Percentiles rank a stretch among this genome's conserved stretches.
Conservation (phyloP, 139 green algal genomes). For the Volvox africanus region DNA sequence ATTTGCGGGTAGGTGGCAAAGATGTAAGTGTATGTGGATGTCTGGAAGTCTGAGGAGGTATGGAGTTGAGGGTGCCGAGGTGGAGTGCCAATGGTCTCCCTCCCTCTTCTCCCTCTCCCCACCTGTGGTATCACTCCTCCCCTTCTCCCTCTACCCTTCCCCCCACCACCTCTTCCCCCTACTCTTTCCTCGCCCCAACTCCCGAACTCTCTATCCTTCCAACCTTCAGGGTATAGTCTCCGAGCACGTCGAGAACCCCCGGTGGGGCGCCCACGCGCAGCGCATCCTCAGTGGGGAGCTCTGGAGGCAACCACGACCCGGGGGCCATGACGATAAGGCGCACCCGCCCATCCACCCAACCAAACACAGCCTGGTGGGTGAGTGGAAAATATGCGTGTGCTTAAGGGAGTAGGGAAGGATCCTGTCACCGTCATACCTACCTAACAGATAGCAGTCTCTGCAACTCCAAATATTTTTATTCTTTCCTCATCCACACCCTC, state of each 20-base stretch:
- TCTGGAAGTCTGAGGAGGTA: neutral
- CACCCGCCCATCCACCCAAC: constrained; percentile 95
- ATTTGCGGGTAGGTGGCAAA: constrained; percentile 70
- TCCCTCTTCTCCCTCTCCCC: neutral
- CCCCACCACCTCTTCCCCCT: neutral
- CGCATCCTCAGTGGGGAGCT: constrained; percentile 71
- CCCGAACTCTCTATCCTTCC: too few relatives aligned
- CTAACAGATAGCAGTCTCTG: too few relatives aligned
- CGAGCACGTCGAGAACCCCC: constrained; percentile 64
- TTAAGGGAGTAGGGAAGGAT: too few relatives aligned
- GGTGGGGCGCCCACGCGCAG: constrained; percentile 76
- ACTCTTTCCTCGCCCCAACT: neutral
- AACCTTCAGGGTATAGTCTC: constrained; percentile 67
- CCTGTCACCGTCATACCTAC: too few relatives aligned
- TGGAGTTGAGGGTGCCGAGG: neutral
- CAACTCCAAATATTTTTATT: too few relatives aligned
- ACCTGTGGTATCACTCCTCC: neutral
- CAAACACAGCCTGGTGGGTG: constrained; percentile 47
- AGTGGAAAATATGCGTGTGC: neutral
- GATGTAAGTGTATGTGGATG: neutral
- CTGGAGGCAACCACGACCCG: constrained; percentile 77
- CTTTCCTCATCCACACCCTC: too few relatives aligned
- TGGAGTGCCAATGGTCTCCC: too few relatives aligned
- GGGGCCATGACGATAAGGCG: constrained; percentile 89
- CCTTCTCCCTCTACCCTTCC: neutral